phyloP scores from a whole-genome alignment of 1,284 basidiomycete genomes.

The Cerioporus squamosus region DNA sequence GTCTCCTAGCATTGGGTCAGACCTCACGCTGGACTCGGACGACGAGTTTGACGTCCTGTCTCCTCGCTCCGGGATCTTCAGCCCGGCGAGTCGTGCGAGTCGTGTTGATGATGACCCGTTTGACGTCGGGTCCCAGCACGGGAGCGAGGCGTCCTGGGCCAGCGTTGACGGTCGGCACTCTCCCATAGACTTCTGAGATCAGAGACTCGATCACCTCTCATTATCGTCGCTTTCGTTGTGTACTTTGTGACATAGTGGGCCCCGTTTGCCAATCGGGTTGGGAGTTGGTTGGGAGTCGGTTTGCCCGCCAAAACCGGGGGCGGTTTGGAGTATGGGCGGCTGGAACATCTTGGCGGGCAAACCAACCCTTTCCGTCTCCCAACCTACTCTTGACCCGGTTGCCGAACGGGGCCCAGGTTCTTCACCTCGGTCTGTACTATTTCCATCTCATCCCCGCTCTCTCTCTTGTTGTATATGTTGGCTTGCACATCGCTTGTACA shows the following conservation, averaged over 20 bases:
- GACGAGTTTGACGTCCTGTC: conserved; percentile 31
- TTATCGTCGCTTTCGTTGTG: not conserved
- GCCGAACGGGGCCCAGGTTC: not conserved
- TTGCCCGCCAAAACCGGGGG: too few species aligned
- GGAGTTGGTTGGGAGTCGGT: too few species aligned
- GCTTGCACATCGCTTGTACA: conserved; percentile 5
- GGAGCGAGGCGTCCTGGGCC: conserved; percentile 31
- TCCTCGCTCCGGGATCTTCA: conserved; percentile 36
- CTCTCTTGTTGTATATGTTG: too few species aligned
- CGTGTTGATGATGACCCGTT: conserved; percentile 27
- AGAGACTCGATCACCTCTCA: too few species aligned
- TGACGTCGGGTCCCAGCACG: conserved; percentile 24
- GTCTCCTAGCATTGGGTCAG: conserved; percentile 24
- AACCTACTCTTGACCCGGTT: too few species aligned
- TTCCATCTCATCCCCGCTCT: not conserved
- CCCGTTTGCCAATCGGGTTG: too few species aligned
- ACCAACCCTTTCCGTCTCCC: too few species aligned
- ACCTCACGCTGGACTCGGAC: conserved; percentile 25
- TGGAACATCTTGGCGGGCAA: too few species aligned
- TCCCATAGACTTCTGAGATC: conserved; percentile 21
- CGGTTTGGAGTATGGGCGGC: too few species aligned
- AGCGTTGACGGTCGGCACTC: conserved; percentile 31
- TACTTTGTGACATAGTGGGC: not conserved
- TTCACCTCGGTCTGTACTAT: not conserved
- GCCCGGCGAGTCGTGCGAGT: conserved; percentile 18